Evolutionary conservation across 2,329 filamentous ascomycete genomes (phyloP).

Genomic region (Talaromyces sp.): DNA sequence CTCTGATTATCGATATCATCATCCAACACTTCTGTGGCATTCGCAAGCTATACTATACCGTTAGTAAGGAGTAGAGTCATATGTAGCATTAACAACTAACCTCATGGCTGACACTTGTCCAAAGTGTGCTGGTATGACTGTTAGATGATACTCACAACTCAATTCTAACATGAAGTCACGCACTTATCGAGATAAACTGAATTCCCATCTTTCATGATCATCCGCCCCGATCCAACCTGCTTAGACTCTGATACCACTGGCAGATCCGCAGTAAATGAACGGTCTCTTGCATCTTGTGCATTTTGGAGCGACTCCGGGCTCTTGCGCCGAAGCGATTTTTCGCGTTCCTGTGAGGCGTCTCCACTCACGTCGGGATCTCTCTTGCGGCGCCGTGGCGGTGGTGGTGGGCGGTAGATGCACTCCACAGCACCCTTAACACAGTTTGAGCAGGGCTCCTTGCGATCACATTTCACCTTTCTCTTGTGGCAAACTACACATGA

Average conservation of each 20-base stretch:
- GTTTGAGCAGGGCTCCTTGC: constrained; percentile 47
- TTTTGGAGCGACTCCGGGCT: not conserved
- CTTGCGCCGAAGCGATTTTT: constrained; percentile 9
- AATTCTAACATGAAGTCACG: constrained; percentile 1
- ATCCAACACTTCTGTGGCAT: constrained; percentile 22
- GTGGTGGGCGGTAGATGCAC: constrained; percentile 39
- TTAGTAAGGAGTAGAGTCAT: not conserved
- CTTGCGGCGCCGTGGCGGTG: constrained; percentile 28
- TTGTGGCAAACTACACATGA: constrained; percentile 43
- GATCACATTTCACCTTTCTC: constrained; percentile 50
- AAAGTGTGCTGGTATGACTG: constrained; percentile 15
- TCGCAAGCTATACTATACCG: constrained; percentile 16
- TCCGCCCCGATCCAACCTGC: constrained; percentile 17
- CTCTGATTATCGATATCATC: constrained; percentile 12
- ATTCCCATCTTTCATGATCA: constrained; percentile 28
- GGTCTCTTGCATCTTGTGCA: not conserved
- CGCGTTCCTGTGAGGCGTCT: constrained; percentile 11
- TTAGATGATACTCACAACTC: constrained; percentile 1
- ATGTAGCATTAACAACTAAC: constrained; percentile 4
- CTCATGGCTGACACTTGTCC: constrained; percentile 27
- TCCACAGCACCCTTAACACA: constrained; percentile 44
- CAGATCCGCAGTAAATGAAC: not conserved
- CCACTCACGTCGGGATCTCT: constrained; percentile 17
- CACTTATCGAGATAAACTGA: constrained; percentile 30
- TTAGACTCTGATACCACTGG: not conserved